These are phyloP conservation scores for Boletus subcaerulescens DNA, from an alignment of 768 basidiomycete species.

Conservation along the genomic window DNA sequence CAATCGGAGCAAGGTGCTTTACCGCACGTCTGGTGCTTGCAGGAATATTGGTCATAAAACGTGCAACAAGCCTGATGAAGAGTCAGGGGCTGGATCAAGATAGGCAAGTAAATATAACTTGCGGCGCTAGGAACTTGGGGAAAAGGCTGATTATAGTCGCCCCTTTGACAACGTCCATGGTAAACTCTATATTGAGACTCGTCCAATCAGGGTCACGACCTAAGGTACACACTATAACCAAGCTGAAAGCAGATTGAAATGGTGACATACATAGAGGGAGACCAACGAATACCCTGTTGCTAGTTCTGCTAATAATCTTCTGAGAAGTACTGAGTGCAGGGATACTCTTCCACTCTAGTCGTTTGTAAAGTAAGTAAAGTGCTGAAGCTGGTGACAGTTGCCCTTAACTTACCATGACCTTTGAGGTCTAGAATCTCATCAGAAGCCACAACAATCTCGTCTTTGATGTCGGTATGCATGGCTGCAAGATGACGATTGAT, in stretches of 20 bases:
- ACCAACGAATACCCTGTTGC: slow-evolving; percentile 11
- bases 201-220: slow-evolving; percentile 29
- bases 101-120: background rate
- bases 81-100: background rate
- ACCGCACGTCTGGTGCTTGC: slow-evolving; percentile 5
- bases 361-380: background rate
- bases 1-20: slow-evolving; percentile 25
- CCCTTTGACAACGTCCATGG: slow-evolving; percentile 8
- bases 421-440: slow-evolving; percentile 32
- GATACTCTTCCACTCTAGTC: slow-evolving; percentile 14
- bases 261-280: slow-evolving; percentile 14
- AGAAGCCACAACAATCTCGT: slow-evolving; percentile 44
- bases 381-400: too few species aligned
- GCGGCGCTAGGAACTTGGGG: slow-evolving; percentile 35
- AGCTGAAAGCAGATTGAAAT: background rate
- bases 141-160: slow-evolving; percentile 24
- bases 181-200: slow-evolving; percentile 28
- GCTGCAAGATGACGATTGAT: slow-evolving; percentile 38
- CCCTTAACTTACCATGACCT: slow-evolving; percentile 12
- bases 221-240: background rate
- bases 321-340: background rate
- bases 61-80: slow-evolving; percentile 1
- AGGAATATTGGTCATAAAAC: background rate
- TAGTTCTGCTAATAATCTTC: slow-evolving; percentile 6
- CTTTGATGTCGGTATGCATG: slow-evolving; percentile 39